These are phyloP conservation scores for Annulohypoxylon maeteangense DNA, from an alignment of 495 filamentous ascomycete genomes.

Conservation along the genomic window DNA sequence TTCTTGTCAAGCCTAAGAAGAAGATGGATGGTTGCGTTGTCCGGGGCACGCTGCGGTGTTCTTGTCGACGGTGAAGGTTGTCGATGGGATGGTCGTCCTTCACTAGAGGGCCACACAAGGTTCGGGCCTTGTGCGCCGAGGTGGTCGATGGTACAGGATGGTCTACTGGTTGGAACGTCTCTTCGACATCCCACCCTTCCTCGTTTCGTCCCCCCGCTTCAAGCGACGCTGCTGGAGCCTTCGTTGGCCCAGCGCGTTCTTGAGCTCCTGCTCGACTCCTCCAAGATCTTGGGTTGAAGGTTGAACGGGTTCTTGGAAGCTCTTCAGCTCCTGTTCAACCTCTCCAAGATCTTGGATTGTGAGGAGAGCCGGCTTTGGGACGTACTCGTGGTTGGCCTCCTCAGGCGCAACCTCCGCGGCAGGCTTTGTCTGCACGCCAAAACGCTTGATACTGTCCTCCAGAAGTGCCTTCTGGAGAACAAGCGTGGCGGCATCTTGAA, in stretches of 20 bases:
- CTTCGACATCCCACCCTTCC: neutral
- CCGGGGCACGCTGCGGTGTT: slow-evolving; percentile 8
- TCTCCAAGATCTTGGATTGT: neutral
- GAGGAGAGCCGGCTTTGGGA: neutral
- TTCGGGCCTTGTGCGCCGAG: neutral
- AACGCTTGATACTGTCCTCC: neutral
- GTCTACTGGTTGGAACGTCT: neutral
- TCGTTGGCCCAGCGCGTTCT: neutral
- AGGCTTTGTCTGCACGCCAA: too few relatives aligned
- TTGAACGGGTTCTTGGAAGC: too few relatives aligned
- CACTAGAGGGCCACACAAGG: neutral
- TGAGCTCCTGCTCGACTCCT: neutral
- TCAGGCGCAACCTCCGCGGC: neutral
- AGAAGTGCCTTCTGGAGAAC: neutral
- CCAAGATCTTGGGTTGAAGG: neutral
- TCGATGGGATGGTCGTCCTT: neutral
- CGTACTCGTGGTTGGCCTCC: neutral
- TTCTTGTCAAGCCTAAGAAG: neutral
- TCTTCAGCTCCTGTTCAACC: neutral
- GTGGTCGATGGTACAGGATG: neutral
- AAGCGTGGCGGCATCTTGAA: neutral
- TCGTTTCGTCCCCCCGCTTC: neutral
- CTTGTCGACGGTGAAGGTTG: neutral
- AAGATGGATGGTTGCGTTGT: neutral
- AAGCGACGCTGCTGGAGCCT: neutral